These are phyloP conservation scores for Obelidium mucronatum DNA, from an alignment of 192 early-diverging fungal species.

Conservation along the genomic window DNA sequence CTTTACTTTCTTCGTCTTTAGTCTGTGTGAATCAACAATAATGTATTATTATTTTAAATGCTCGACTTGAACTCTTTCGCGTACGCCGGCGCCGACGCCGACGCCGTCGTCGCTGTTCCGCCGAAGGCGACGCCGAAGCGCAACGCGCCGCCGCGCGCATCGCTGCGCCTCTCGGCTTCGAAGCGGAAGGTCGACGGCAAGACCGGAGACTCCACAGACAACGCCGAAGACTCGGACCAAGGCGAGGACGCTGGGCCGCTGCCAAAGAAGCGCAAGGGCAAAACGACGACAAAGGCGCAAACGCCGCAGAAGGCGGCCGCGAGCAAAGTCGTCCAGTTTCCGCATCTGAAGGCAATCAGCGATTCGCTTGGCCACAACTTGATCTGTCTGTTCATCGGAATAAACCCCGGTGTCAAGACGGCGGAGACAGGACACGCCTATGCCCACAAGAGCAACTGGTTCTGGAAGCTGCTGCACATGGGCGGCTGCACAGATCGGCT, in stretches of 20 bases:
- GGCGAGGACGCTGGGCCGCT: background rate
- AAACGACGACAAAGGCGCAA: background rate
- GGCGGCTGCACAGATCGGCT: slow-evolving; percentile 25
- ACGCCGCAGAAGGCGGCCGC: background rate
- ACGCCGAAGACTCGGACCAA: background rate
- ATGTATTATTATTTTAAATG: background rate
- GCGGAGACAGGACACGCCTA: slow-evolving; percentile 39
- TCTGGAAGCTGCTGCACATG: slow-evolving; percentile 32
- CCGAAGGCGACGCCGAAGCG: background rate
- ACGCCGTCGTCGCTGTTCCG: background rate
- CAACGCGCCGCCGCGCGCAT: background rate
- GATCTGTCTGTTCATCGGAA: slow-evolving; percentile 37
- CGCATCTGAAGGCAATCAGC: slow-evolving; percentile 20
- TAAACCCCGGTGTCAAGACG: slow-evolving; percentile 29
- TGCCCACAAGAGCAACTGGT: slow-evolving; percentile 32
- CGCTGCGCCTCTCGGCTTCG: background rate
- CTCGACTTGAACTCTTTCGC: background rate
- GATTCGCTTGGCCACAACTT: slow-evolving; percentile 27
- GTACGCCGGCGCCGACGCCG: background rate
- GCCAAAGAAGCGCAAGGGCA: background rate
- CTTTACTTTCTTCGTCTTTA: background rate
- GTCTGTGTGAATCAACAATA: too few relatives aligned
- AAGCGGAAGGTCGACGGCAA: background rate
- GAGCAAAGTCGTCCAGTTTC: background rate
- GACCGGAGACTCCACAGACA: background rate